These are phyloP conservation scores for Fusarium lyarnte DNA, from an alignment of 2,329 filamentous ascomycete genomes.

Conservation along the genomic window DNA sequence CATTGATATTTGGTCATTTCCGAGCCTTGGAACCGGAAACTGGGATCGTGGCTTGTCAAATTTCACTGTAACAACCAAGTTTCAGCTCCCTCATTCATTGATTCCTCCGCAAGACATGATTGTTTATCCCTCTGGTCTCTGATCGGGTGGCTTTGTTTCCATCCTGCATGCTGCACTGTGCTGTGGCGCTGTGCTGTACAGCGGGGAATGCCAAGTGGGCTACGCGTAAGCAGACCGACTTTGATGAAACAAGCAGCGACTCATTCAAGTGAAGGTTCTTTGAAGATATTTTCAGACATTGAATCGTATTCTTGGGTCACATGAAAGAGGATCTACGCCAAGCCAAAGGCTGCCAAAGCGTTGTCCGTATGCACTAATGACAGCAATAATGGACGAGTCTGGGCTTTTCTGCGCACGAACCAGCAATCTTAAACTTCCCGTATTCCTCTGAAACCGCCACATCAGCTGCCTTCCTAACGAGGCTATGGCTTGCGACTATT, in stretches of 20 bases:
- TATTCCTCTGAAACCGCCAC: constrained; percentile 14
- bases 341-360: neutral
- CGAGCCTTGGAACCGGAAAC: constrained; percentile 3
- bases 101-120: neutral
- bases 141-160: constrained; percentile 8
- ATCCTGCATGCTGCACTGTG: neutral
- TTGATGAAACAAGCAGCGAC: constrained; percentile 1
- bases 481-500: constrained; percentile 6
- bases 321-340: neutral
- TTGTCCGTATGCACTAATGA: neutral
- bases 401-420: neutral
- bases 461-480: constrained; percentile 11
- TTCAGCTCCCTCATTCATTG: neutral
- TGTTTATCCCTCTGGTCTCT: neutral
- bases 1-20: constrained; percentile 27
- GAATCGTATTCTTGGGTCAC: neutral
- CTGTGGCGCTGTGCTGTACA: neutral
- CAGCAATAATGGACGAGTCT: neutral
- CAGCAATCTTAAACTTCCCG: neutral
- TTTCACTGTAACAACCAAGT: neutral
- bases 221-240: constrained; percentile 7
- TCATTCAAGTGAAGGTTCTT: neutral
- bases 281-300: neutral
- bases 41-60: neutral
- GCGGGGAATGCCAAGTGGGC: constrained; percentile 23